Percentiles rank a stretch among this genome's conserved stretches.
Conservation (phyloP, 2,329 filamentous ascomycete species). For the Beauveria brongniartii region DNA sequence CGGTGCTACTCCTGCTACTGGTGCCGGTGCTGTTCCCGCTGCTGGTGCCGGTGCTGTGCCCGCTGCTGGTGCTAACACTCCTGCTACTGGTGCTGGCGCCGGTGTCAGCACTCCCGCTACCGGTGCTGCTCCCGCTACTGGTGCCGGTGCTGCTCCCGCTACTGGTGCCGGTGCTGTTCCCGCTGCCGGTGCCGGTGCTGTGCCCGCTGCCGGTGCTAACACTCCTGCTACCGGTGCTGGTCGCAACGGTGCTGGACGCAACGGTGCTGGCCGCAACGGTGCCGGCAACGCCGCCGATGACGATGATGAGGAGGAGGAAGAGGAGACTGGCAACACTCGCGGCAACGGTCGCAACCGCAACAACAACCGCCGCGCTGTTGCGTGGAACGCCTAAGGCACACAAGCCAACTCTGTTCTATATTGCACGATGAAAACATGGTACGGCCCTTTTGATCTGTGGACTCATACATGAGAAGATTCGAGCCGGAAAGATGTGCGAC, state of each 20-base stretch:
- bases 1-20: background rate
- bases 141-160: no score
- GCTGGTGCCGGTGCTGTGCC: background rate
- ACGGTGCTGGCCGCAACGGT: background rate
- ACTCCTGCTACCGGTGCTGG: background rate
- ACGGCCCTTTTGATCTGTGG: background rate
- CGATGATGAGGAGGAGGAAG: background rate
- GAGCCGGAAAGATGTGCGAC: background rate
- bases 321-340: constrained; percentile 6
- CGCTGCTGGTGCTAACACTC: background rate
- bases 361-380: constrained; percentile 13
- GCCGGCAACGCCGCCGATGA: background rate
- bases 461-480: background rate
- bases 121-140: background rate
- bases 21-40: background rate
- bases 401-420: background rate
- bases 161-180: background rate
- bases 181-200: background rate
- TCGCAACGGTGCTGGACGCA: background rate
- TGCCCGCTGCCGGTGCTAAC: no score
- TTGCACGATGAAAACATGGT: background rate
- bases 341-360: constrained; percentile 2
- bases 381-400: constrained; percentile 13
- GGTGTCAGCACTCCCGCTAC: background rate
- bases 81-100: background rate